A percentile compares a stretch with the other conserved stretches of the same genome.
Evolutionary conservation across 495 filamentous ascomycete genomes (phyloP).

Genomic region (Apodospora peruviana): DNA sequence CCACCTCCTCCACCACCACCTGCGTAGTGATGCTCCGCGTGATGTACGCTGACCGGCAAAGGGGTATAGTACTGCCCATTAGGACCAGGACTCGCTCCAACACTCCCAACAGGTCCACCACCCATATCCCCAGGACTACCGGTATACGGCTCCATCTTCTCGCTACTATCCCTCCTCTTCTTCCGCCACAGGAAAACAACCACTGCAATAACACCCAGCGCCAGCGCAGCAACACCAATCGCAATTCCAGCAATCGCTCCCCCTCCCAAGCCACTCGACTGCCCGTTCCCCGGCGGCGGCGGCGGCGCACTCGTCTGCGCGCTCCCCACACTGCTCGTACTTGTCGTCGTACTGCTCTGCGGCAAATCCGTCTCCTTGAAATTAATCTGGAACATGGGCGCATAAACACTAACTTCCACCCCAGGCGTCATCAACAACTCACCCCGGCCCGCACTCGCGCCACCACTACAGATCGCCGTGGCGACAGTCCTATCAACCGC

Average conservation of each 20-base stretch:
- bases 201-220: slow-evolving; percentile 7
- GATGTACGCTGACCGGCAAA: no score
- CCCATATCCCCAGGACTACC: no score
- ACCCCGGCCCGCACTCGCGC: slow-evolving; percentile 4
- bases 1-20: no score
- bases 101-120: no score
- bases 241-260: slow-evolving; percentile 18
- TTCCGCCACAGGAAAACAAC: slow-evolving; percentile 12
- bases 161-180: neutral
- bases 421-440: slow-evolving; percentile 14
- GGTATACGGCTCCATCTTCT: no score
- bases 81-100: no score
- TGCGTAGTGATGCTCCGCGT: no score
- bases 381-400: slow-evolving; percentile 27
- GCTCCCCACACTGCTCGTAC: neutral
- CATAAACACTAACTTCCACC: slow-evolving; percentile 12
- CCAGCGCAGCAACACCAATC: slow-evolving; percentile 8
- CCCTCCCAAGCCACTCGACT: slow-evolving; percentile 1
- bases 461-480: slow-evolving; percentile 12
- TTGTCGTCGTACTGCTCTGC: neutral
- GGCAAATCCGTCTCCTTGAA: slow-evolving; percentile 17
- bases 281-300: neutral
- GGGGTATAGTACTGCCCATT: no score
- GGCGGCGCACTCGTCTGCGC: neutral
- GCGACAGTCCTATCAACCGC: slow-evolving; percentile 12